Conservation (phyloP, 805 yeast genomes). For the Gaillardinia entomophila region DNA sequence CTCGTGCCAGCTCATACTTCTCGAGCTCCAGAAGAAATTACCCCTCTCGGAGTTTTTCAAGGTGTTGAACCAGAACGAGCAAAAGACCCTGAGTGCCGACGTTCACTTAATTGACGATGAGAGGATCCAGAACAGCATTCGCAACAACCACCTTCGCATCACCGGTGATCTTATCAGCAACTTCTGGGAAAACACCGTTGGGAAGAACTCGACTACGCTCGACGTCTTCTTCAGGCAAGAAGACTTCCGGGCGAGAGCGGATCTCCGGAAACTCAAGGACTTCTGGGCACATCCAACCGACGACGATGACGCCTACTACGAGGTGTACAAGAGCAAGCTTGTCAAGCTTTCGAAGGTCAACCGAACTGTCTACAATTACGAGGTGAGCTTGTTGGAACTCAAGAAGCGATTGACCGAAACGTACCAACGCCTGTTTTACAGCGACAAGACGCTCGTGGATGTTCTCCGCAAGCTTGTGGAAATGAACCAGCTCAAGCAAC, state of each 20-base stretch:
- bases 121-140: constrained; percentile 2
- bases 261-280: constrained; percentile 9
- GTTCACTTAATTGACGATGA: constrained; percentile 9
- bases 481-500: constrained; percentile 45
- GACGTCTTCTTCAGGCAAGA: constrained; percentile 26
- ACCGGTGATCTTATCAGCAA: constrained; percentile 34
- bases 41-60: constrained; percentile 66
- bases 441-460: constrained; percentile 17
- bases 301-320: constrained; percentile 12
- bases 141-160: constrained; percentile 20
- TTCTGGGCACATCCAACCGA: constrained; percentile 10
- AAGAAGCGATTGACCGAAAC: constrained; percentile 13
- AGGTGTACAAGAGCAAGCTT: constrained; percentile 18
- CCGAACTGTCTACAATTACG: not conserved
- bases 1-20: constrained; percentile 51
- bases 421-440: constrained; percentile 25
- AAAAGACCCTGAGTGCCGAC: constrained; percentile 22
- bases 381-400: not conserved
- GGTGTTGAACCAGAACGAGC: constrained; percentile 46
- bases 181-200: constrained; percentile 31
- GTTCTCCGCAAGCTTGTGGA: constrained; percentile 22
- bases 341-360: constrained; percentile 13
- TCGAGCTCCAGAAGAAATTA: constrained; percentile 48
- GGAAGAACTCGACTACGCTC: constrained; percentile 16
- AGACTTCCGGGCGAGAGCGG: constrained; percentile 18